Evolutionary conservation across 2,329 filamentous ascomycete genomes (phyloP).

Genomic region (Tolypocladium inflatum): DNA sequence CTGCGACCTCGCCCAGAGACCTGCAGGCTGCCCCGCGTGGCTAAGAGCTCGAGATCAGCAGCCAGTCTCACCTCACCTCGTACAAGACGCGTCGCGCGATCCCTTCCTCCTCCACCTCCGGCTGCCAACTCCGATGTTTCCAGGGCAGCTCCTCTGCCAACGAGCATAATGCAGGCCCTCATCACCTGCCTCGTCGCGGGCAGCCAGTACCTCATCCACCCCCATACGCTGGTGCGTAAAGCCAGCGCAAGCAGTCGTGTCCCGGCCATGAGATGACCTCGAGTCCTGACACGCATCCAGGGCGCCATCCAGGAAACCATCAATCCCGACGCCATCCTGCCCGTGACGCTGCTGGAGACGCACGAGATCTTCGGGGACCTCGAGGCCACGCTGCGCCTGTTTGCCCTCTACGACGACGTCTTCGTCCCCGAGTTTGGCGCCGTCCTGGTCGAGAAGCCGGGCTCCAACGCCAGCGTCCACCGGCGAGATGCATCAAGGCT

Average conservation of each 20-base stretch:
- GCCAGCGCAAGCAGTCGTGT: not conserved
- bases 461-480: constrained; percentile 6
- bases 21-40: not conserved
- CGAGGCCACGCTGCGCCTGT: constrained; percentile 20
- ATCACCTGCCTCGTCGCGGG: constrained; percentile 27
- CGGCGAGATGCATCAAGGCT: not conserved
- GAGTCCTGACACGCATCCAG: constrained; percentile 10
- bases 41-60: not conserved
- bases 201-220: constrained; percentile 29
- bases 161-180: constrained; percentile 16
- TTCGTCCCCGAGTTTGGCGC: constrained; percentile 27
- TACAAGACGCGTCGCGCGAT: not conserved
- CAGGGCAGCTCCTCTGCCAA: not conserved
- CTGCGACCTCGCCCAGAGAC: not conserved
- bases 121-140: not conserved
- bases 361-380: constrained; percentile 27
- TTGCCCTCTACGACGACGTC: constrained; percentile 27
- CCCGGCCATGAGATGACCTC: not conserved
- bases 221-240: constrained; percentile 21
- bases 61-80: not conserved
- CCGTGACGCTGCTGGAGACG: constrained; percentile 28
- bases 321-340: constrained; percentile 28
- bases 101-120: not conserved
- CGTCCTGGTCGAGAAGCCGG: constrained; percentile 28
- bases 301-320: constrained; percentile 31